Conservation (phyloP, 805 yeast species). For the Hanseniaspora occidentalis region DNA sequence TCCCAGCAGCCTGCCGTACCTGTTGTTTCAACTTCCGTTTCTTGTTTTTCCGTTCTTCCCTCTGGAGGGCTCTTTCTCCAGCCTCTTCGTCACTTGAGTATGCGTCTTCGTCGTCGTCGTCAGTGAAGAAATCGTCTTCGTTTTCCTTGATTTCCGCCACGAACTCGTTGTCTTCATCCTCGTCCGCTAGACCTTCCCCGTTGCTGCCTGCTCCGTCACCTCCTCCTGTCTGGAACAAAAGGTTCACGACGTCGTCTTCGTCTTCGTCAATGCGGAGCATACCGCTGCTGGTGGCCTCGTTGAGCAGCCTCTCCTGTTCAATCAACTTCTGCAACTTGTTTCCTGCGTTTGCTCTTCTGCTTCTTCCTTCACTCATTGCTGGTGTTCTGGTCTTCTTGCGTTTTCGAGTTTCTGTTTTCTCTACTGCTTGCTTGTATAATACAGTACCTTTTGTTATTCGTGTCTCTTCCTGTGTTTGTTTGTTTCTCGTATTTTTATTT, state of each 20-base stretch:
- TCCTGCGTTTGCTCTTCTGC: constrained; percentile 83
- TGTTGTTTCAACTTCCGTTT: constrained; percentile 2
- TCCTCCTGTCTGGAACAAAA: constrained; percentile 46
- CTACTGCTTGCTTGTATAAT: not conserved
- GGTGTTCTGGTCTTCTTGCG: not conserved
- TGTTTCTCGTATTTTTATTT: too few species aligned
- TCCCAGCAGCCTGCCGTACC: too few species aligned
- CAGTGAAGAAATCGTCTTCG: constrained; percentile 22
- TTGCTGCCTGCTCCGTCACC: too few species aligned
- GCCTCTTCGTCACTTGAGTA: constrained; percentile 9
- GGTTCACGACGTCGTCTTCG: constrained; percentile 65
- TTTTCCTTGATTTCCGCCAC: constrained; percentile 18
- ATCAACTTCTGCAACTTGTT: constrained; percentile 62
- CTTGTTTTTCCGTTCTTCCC: constrained; percentile 8
- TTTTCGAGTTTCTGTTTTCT: not conserved
- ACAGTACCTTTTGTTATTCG: too few species aligned
- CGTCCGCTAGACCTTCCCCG: too few species aligned
- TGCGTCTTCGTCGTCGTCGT: constrained; percentile 19
- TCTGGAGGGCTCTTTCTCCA: constrained; percentile 11
- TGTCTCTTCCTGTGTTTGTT: too few species aligned
- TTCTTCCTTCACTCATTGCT: constrained; percentile 43
- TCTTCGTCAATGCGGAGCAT: constrained; percentile 28
- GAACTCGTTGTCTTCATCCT: constrained; percentile 39
- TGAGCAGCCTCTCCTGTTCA: constrained; percentile 44
- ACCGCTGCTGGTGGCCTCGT: constrained; percentile 9